phyloP scores from a whole-genome alignment of 495 filamentous ascomycete species.

The Penicillium angulare region DNA sequence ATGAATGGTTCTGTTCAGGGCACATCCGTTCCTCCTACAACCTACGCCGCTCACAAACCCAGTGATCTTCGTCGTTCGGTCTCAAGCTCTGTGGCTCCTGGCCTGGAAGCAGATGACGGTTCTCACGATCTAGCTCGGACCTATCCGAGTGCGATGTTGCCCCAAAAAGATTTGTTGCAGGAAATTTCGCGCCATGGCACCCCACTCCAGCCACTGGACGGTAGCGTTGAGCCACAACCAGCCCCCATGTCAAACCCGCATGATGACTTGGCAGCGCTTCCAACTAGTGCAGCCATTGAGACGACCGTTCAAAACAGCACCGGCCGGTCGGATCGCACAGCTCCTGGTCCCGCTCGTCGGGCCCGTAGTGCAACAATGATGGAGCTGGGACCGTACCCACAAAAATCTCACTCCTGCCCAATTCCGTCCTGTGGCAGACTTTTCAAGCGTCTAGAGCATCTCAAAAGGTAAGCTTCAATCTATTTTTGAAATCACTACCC shows the following conservation, averaged over 20 bases:
- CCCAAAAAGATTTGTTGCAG: constrained; percentile 76
- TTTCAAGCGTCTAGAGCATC: constrained; percentile 98
- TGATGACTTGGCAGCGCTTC: constrained; percentile 65
- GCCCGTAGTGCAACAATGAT: constrained; percentile 94
- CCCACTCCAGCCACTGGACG: constrained; percentile 77
- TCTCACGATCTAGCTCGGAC: constrained; percentile 61
- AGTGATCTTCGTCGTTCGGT: constrained; percentile 90
- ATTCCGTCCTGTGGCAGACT: constrained; percentile 95
- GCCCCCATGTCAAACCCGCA: constrained; percentile 58
- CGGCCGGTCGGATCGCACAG: constrained; percentile 60
- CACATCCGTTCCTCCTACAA: constrained; percentile 26
- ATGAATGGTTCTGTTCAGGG: constrained; percentile 20
- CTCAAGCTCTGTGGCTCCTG: constrained; percentile 82
- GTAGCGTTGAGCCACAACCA: constrained; percentile 64
- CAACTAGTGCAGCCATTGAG: constrained; percentile 60
- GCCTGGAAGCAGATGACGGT: constrained; percentile 72
- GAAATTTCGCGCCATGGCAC: constrained; percentile 86
- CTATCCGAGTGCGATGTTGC: constrained; percentile 64
- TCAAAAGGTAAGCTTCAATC: constrained; percentile 80
- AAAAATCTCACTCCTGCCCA: constrained; percentile 98
- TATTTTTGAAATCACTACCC: constrained; percentile 16
- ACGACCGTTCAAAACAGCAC: constrained; percentile 59
- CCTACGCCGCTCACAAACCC: constrained; percentile 65
- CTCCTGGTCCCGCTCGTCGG: constrained; percentile 73
- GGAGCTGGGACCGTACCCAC: constrained; percentile 94